A percentile compares a stretch with the other conserved stretches of the same genome.
Evolutionary conservation across 1,284 basidiomycete species (phyloP).

Genomic region (Rhodotorula sp.): DNA sequence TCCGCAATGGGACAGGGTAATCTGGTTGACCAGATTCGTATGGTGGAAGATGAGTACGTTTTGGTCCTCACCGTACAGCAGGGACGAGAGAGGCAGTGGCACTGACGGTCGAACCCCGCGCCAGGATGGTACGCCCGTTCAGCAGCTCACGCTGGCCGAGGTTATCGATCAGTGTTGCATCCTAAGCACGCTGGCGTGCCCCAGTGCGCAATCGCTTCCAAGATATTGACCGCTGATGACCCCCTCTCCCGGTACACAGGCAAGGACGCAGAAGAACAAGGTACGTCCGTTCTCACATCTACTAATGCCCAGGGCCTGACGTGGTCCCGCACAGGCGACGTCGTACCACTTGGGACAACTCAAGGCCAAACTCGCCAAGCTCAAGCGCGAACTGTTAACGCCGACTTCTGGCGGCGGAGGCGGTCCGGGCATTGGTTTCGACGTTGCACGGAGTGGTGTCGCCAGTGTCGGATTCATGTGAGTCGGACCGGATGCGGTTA

Average conservation of each 20-base stretch:
- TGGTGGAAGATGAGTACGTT: too few relatives aligned
- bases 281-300: constrained; percentile 37
- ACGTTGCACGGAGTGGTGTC: constrained; percentile 58
- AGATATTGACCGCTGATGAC: background rate
- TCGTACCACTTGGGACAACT: constrained; percentile 68
- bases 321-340: constrained; percentile 40
- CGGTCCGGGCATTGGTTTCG: constrained; percentile 68
- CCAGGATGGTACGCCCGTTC: too few relatives aligned
- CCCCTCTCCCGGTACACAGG: constrained; percentile 7
- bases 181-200: too few relatives aligned
- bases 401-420: constrained; percentile 79
- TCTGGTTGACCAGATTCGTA: too few relatives aligned
- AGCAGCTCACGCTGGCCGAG: too few relatives aligned
- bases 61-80: too few relatives aligned
- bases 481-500: constrained; percentile 53
- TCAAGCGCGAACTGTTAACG: constrained; percentile 87
- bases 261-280: constrained; percentile 92
- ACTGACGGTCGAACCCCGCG: too few relatives aligned
- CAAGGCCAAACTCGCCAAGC: constrained; percentile 95
- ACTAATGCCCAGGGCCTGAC: background rate
- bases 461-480: constrained; percentile 91
- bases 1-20: too few relatives aligned
- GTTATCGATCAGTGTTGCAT: too few relatives aligned
- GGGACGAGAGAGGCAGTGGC: too few relatives aligned
- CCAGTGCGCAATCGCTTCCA: too few relatives aligned